Evolutionary conservation across 2,329 filamentous ascomycete genomes (phyloP).

Genomic region (Helotiales sp.): DNA sequence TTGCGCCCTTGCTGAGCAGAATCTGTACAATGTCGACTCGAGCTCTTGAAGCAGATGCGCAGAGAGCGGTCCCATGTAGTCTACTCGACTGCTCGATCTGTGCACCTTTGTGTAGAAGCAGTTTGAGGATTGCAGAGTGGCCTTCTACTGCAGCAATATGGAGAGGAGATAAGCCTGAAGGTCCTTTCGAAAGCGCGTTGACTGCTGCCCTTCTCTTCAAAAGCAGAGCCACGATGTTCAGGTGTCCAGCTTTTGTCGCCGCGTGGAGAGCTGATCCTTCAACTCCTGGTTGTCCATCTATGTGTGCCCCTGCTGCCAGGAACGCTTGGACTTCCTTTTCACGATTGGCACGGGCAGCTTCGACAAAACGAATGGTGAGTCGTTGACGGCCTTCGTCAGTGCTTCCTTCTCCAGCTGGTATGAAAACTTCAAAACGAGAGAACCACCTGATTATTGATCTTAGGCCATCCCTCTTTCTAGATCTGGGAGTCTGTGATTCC

Average conservation of each 20-base stretch:
- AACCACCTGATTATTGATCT: neutral
- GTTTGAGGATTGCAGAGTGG: neutral
- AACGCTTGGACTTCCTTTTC: neutral
- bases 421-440: neutral
- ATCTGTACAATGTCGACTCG: neutral
- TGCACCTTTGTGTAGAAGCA: neutral
- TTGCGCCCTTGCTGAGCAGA: neutral
- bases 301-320: neutral
- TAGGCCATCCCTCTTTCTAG: neutral
- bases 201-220: neutral
- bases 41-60: neutral
- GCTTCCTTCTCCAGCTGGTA: neutral
- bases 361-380: neutral
- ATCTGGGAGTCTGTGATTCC: neutral
- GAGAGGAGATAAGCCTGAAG: neutral
- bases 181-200: neutral
- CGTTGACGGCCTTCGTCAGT: neutral
- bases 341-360: neutral
- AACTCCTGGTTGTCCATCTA: neutral
- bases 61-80: neutral
- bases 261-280: neutral
- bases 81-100: neutral
- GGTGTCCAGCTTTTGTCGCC: neutral
- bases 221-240: neutral
- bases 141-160: neutral